Evolutionary conservation across 1,284 basidiomycete genomes (phyloP).

Genomic region (Ceratobasidium sp.): DNA sequence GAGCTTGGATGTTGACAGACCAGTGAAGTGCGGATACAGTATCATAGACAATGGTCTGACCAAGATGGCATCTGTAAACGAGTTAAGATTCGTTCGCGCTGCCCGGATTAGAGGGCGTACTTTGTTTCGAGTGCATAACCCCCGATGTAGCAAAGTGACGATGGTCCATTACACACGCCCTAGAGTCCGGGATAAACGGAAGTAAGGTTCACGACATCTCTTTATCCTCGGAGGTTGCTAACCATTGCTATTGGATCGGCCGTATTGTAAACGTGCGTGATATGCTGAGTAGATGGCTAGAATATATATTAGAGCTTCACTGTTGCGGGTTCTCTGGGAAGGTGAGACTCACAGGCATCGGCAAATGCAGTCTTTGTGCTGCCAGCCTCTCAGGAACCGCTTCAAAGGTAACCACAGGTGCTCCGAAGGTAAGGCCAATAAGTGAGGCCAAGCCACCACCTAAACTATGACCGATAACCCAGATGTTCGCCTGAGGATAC

Average conservation of each 20-base stretch:
- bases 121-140: conserved; percentile 64
- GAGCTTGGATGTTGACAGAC: conserved; percentile 47
- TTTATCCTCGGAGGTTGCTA: background rate
- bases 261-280: conserved; percentile 80
- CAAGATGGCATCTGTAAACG: conserved; percentile 50
- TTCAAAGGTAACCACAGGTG: conserved; percentile 91
- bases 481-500: conserved; percentile 90
- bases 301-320: conserved; percentile 23
- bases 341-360: conserved; percentile 64
- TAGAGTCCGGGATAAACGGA: too few species aligned
- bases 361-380: conserved; percentile 87
- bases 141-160: conserved; percentile 62
- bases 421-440: conserved; percentile 93
- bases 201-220: too few species aligned
- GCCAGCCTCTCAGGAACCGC: conserved; percentile 90
- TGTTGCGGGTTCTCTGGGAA: background rate
- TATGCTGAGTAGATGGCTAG: conserved; percentile 55
- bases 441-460: conserved; percentile 92
- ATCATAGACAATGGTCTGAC: conserved; percentile 49
- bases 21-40: conserved; percentile 49
- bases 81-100: background rate
- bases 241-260: conserved; percentile 75
- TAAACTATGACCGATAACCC: conserved; percentile 91
- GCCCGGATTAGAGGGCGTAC: conserved; percentile 10
- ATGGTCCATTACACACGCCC: conserved; percentile 71